Base-by-base conservation (phyloP, 768 basidiomycete genomes). In the Tylopilus intermedius region DNA sequence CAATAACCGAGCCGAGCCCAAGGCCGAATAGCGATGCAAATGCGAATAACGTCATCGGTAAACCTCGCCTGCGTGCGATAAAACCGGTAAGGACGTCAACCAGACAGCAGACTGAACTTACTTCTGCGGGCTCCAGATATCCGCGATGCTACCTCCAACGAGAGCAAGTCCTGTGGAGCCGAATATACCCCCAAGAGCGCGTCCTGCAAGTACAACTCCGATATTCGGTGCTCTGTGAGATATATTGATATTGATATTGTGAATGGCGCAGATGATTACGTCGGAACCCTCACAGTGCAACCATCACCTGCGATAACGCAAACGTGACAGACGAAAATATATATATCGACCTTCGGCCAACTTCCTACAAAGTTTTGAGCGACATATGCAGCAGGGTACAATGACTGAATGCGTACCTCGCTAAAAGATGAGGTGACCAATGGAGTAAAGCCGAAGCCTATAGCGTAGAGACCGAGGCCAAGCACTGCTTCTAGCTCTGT, bases 21-120 rank as follows among this genome's bases (percentile, higher is more conserved):
- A 80, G 79, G 0, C 78, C 77, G 6, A 76, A 78, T 14, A 90
- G 82, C 2, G 73, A 67, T 30, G 30, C 30, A 30, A 30, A 61
- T 0, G 86, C 73, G 62, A 88, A 93, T 1, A 86, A 51, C 0
- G 84, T 72, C 88, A 91, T 90, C 0, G 88, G 88, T 1, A 86
- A 54, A 1, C 88, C 85, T 8, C 90, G 86, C 42, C 86, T 89
- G 52, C 14, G 9, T 30, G 30, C 30, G 9, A 30, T 4, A 30
- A 30, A 8, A 10, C 30, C 30, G 30, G 30, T 30, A 10, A 24
- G 24, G 9, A 30, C 30, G 30, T 30, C 30, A 30, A 30, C 9
- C 30, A 30, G 30, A 10, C 30, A 30, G 30, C 2, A 30, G 54
- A 33, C 22, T 40, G 2, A 41, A 59, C 79, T 55, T 59, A 86